Evolutionary conservation across 1,139 yeast genomes (phyloP), one percentile per base, ranked within the genome.

Genomic region (Casaregolazyma lundiana): DNA sequence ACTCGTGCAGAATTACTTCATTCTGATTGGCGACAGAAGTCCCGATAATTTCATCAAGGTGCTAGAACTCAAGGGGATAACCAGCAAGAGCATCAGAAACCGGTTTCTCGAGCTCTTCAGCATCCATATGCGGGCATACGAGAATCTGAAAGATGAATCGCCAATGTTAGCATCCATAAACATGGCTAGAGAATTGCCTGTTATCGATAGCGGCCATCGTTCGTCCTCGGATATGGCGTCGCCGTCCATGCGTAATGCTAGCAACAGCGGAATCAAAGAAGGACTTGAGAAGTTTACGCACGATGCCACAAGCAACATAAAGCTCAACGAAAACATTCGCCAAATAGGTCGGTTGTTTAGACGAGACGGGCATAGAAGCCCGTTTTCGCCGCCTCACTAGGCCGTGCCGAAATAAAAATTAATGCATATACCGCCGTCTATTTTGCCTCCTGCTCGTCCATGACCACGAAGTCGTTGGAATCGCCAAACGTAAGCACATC

Each of bases 1-100:
- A 15, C 73, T 85, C 29, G 80, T 85, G 2, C 78, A 78, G 47
- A 78, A 74, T 56, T 87, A 87, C 63, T 78, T 86, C 60, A 74
- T 74, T 50, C 68, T 83, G 17, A 74, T 87, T 51, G 84, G 84
- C 2, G 96, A 87, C 63, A 72, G 72, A 45, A 79, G 81, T 16
- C 64, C 76, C 20, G 65, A 68, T 13, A 87, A 87, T 58, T 86
- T 86, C 59, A 62, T 67, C 50, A 86, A 84, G 59, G 68, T 87
- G 4, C 68, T 87, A 47, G 76, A 73, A 29, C 70, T 86, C 51
- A 86, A 85, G 63, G 82, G 84, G 5, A 69, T 81, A 17, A 52
- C 70, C 2, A 64, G 65, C 34, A 66, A 67, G 45, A 60, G 64
- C 26, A 75, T 72, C 45, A 79, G 58, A 40, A 55, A 77, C 42